Percentiles rank a stretch among this genome's conserved stretches.
phyloP scores from a whole-genome alignment of 306 rosid species.

The Hippophae tibetana region DNA sequence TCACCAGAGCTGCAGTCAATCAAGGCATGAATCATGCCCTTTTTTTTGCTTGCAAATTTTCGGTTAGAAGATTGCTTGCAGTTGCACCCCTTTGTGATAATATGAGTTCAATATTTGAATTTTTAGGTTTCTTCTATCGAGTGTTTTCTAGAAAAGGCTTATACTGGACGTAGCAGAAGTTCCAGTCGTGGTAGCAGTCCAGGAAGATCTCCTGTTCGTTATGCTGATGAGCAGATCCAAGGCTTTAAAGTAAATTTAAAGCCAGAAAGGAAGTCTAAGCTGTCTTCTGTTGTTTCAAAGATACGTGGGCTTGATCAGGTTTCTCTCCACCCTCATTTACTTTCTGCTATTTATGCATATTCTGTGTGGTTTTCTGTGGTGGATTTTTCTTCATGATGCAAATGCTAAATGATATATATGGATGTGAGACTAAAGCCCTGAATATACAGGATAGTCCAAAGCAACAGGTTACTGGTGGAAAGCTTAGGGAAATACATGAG shows the following conservation, averaged over 20 bases:
- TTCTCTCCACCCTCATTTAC: conserved; percentile 12
- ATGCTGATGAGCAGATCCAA: conserved; percentile 70
- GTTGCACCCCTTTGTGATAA: conserved; percentile 3
- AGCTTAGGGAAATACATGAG: conserved; percentile 88
- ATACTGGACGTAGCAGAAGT: conserved; percentile 75
- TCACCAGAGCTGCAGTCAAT: conserved; percentile 96
- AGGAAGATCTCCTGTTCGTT: conserved; percentile 74
- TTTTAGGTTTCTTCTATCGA: conserved; percentile 76
- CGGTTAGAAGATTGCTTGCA: background rate
- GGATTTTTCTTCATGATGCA: conserved; percentile 3
- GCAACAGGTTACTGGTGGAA: conserved; percentile 95
- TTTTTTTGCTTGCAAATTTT: conserved; percentile 8
- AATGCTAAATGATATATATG: conserved; percentile 19
- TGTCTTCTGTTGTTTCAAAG: conserved; percentile 91
- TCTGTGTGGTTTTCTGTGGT: conserved; percentile 2
- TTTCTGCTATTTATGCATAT: background rate
- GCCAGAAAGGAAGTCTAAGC: conserved; percentile 88
- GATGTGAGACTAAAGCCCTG: conserved; percentile 11
- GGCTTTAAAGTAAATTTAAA: conserved; percentile 83
- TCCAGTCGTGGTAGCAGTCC: conserved; percentile 92
- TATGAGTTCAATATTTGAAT: conserved; percentile 20
- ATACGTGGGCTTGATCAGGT: conserved; percentile 98
- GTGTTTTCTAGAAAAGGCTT: conserved; percentile 77
- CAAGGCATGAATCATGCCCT: conserved; percentile 42
- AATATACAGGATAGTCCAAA: conserved; percentile 66